Conservation (phyloP, 2,329 filamentous ascomycete species). For the Penicillium digitatum region DNA sequence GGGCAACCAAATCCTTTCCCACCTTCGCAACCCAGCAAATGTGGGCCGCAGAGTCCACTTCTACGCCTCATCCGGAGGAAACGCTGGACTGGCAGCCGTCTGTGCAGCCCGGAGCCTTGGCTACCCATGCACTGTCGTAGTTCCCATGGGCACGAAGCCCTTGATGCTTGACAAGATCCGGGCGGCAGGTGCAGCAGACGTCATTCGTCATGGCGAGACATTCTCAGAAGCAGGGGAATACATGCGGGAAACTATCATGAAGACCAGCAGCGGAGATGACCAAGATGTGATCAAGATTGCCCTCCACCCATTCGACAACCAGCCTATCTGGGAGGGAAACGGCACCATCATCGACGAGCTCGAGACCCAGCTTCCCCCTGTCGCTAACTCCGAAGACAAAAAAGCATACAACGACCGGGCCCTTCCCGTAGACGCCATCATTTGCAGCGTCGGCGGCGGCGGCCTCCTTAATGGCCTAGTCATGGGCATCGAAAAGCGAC, state of each 20-base stretch:
- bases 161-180: slow-evolving; percentile 69
- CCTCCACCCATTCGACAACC: slow-evolving; percentile 45
- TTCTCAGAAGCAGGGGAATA: slow-evolving; percentile 68
- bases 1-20: slow-evolving; percentile 63
- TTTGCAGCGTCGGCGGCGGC: slow-evolving; percentile 77
- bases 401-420: slow-evolving; percentile 26
- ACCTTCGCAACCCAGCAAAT: slow-evolving; percentile 42
- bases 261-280: slow-evolving; percentile 22
- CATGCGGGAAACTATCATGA: slow-evolving; percentile 53
- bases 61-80: slow-evolving; percentile 76
- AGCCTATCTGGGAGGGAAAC: slow-evolving; percentile 46
- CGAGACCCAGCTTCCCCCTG: slow-evolving; percentile 38
- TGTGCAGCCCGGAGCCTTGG: slow-evolving; percentile 63
- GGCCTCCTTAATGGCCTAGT: slow-evolving; percentile 74
- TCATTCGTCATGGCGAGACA: slow-evolving; percentile 64
- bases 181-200: slow-evolving; percentile 60
- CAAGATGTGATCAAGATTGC: slow-evolving; percentile 40
- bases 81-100: slow-evolving; percentile 78
- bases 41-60: slow-evolving; percentile 57
- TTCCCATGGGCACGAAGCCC: slow-evolving; percentile 62
- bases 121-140: slow-evolving; percentile 68
- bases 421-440: slow-evolving; percentile 60
- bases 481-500: slow-evolving; percentile 58
- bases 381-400: slow-evolving; percentile 31
- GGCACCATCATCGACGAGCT: slow-evolving; percentile 46